phyloP scores from a whole-genome alignment of 768 basidiomycete species.

The Astraeus odoratus region DNA sequence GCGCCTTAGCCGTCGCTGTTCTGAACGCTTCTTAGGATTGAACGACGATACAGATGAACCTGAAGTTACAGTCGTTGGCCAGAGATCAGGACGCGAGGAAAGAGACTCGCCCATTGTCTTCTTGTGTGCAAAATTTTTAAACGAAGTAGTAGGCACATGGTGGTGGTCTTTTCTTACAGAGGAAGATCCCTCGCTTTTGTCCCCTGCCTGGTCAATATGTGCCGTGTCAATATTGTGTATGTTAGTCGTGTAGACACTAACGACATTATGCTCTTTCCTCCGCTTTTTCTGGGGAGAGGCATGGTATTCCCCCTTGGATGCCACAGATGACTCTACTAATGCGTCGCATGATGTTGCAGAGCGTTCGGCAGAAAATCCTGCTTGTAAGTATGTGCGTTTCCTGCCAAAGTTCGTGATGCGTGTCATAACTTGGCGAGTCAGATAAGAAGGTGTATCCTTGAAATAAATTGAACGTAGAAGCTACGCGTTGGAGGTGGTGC shows the following conservation, averaged over 20 bases:
- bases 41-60: constrained; percentile 21
- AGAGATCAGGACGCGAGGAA: not conserved
- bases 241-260: constrained; percentile 32
- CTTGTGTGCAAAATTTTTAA: constrained; percentile 25
- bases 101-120: constrained; percentile 17
- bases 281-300: constrained; percentile 50
- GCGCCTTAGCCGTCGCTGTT: constrained; percentile 60
- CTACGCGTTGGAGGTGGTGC: no score
- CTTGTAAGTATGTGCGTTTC: constrained; percentile 66
- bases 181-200: constrained; percentile 10
- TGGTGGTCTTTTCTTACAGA: constrained; percentile 17
- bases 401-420: constrained; percentile 68
- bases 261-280: constrained; percentile 47
- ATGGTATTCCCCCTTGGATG: constrained; percentile 8
- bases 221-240: constrained; percentile 5
- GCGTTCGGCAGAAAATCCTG: constrained; percentile 40
- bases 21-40: constrained; percentile 32
- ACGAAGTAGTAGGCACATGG: not conserved
- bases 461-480: no score
- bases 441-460: no score
- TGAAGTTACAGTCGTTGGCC: constrained; percentile 11
- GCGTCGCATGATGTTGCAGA: constrained; percentile 5
- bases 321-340: not conserved
- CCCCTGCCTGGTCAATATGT: constrained; percentile 14
- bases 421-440: constrained; percentile 47